Evolutionary conservation across 2,329 filamentous ascomycete genomes (phyloP).

Genomic region (Aspergillus eucalypticola): DNA sequence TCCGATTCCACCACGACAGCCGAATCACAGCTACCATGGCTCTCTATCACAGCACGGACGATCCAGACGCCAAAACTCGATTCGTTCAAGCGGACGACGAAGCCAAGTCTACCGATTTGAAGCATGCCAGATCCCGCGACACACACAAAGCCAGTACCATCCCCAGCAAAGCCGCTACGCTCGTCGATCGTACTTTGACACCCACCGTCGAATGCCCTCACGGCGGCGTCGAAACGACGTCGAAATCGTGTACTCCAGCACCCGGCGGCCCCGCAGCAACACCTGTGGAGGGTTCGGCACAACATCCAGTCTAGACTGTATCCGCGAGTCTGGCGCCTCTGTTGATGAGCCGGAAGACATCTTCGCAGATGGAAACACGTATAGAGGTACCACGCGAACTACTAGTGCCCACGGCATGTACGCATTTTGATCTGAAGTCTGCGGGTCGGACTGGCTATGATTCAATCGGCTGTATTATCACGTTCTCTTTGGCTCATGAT

Average conservation of each 20-base stretch:
- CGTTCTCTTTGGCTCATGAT: not conserved
- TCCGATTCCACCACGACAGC: conserved; percentile 12
- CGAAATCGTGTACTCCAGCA: conserved; percentile 37
- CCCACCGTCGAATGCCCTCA: conserved; percentile 22
- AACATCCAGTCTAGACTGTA: conserved; percentile 30
- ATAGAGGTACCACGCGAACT: conserved; percentile 35
- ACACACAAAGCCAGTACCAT: conserved; percentile 32
- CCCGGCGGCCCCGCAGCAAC: conserved; percentile 36
- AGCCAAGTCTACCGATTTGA: conserved; percentile 31
- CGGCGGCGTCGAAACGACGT: conserved; percentile 34
- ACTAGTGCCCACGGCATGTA: conserved; percentile 18
- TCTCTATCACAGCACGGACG: conserved; percentile 12
- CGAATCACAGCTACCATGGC: conserved; percentile 11
- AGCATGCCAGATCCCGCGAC: conserved; percentile 24
- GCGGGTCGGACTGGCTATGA: conserved; percentile 23
- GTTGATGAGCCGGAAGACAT: conserved; percentile 28
- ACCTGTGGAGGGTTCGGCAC: conserved; percentile 29
- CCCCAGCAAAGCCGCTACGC: conserved; percentile 23
- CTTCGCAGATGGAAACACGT: conserved; percentile 25
- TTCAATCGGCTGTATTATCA: not conserved
- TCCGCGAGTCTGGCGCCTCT: conserved; percentile 32
- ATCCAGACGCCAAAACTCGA: conserved; percentile 15
- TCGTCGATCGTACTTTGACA: conserved; percentile 25
- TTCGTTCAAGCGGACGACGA: conserved; percentile 15
- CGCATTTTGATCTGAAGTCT: conserved; percentile 19